Evolutionary conservation across 164 flowering plant species (phyloP), one percentile per base, ranked within the genome.

Genomic region (Stephania yunnanensis): DNA sequence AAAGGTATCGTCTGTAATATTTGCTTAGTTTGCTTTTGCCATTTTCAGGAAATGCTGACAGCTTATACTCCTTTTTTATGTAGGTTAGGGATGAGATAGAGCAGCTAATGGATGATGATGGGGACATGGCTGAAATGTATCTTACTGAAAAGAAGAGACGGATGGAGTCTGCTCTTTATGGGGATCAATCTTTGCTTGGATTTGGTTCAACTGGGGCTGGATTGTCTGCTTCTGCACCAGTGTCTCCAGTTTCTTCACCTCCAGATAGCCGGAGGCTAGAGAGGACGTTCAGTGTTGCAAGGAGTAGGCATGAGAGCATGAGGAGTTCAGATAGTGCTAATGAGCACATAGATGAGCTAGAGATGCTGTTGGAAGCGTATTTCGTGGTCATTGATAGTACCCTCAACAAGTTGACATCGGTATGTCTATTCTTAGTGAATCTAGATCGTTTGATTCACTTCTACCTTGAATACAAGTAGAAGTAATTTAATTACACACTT

Each of bases 331-430:
- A 88, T 50, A 90, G 94, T 78, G 74, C 79, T 17, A 81, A 83
- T 1, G 92, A 86, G 25, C 87, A 80, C 74, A 89, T 91, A 74
- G 97, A 91, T 74, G 94, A 92, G 81, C 84, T 94, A 61, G 97
- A 92, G 83, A 91, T 94, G 98, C 77, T 94, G 79, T 82, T 94
- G 76, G 98, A 92, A 84, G 94, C 97, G n/a, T 92, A 92, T 70
- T 92, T 91, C 80, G 97, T 91, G 20, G 90, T 90, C 73, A 90
- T 89, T 80, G 98, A 92, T 81, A 89, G 97, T 86, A 92, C 97
- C 50, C 90, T 92, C 61, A 94, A 91, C 83, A 94, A 94, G 81
- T 78, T 94, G 79, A 91, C 97, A 53, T 92, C 98, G 86, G 98
- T 94, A 90, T 48, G 36, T 13, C 29, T 67, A 48, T 12, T 48